Percentiles rank a stretch among this genome's conserved stretches.
phyloP scores from a whole-genome alignment of 139 green algal species.

The Prasinococcaceae sp. region DNA sequence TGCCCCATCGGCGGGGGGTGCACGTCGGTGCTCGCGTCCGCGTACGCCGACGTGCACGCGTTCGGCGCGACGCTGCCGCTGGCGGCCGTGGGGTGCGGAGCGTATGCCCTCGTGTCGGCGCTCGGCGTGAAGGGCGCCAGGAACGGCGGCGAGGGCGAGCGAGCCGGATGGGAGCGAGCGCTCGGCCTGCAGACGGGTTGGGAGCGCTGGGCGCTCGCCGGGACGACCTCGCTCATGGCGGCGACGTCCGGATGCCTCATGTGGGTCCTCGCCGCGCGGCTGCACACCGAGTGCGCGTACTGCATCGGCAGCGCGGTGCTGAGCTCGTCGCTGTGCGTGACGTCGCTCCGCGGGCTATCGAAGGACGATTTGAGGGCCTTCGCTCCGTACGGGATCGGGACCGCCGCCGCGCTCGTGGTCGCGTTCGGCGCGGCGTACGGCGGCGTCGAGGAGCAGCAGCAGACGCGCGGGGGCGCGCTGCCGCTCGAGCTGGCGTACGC shows the following conservation, averaged over 20 bases:
- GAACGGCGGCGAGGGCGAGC: not conserved
- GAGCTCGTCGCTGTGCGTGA: constrained; percentile 1
- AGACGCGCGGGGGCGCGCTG: constrained; percentile 14
- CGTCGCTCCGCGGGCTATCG: constrained; percentile 30
- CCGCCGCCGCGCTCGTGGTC: constrained; percentile 3
- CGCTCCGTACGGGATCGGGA: constrained; percentile 9
- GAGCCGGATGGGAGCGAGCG: not conserved
- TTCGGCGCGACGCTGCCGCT: constrained; percentile 63
- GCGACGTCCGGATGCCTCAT: constrained; percentile 51
- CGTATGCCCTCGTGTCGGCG: constrained; percentile 41
- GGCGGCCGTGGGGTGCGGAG: constrained; percentile 37
- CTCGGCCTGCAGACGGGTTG: too few relatives aligned
- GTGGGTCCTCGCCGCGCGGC: constrained; percentile 36
- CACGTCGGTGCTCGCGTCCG: constrained; percentile 18
- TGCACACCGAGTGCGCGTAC: constrained; percentile 33
- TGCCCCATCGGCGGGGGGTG: constrained; percentile 39
- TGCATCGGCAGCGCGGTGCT: constrained; percentile 8
- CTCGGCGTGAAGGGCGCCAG: constrained; percentile 18
- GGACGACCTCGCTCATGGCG: constrained; percentile 33
- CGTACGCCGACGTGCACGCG: constrained; percentile 41
- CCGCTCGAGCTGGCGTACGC: constrained; percentile 23
- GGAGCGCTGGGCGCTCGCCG: constrained; percentile 31
- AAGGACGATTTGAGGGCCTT: not conserved
- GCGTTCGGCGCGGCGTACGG: constrained; percentile 11
- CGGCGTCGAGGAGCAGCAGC: constrained; percentile 14